Percentiles rank a stretch among this genome's conserved stretches.
Evolutionary conservation across 2,329 filamentous ascomycete species (phyloP).

Genomic region (Aurifilum marmelostoma): DNA sequence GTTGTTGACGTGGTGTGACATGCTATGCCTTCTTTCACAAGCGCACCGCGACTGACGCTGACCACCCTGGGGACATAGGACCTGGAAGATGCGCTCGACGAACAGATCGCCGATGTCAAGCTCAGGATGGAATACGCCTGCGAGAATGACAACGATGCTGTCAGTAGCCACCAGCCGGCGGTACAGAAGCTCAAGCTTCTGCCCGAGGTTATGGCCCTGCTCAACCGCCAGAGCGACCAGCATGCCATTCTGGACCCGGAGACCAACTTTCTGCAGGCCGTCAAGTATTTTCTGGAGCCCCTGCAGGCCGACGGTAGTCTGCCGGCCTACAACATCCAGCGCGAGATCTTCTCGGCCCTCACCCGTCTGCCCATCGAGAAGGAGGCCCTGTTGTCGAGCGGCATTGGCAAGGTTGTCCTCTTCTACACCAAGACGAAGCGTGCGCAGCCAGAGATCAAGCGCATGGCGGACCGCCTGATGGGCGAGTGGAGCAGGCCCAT

Average conservation of each 20-base stretch:
- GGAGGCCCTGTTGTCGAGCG: conserved; percentile 84
- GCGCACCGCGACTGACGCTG: conserved; percentile 27
- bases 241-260: conserved; percentile 89
- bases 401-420: conserved; percentile 92
- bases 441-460: conserved; percentile 85
- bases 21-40: conserved; percentile 11
- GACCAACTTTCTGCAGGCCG: conserved; percentile 90
- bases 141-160: conserved; percentile 80
- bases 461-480: conserved; percentile 88
- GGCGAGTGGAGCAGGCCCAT: conserved; percentile 96
- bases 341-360: conserved; percentile 85
- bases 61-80: conserved; percentile 59
- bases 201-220: conserved; percentile 82
- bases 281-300: conserved; percentile 96
- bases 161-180: conserved; percentile 77
- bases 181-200: conserved; percentile 93
- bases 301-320: conserved; percentile 84
- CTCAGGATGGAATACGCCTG: conserved; percentile 90
- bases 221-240: conserved; percentile 88
- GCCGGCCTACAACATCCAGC: conserved; percentile 96
- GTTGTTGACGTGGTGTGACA: conserved; percentile 38
- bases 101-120: conserved; percentile 85
- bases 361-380: conserved; percentile 85
- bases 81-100: conserved; percentile 86
- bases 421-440: conserved; percentile 97